These are phyloP conservation scores for Incumbomyces delicatus DNA, from an alignment of 2,329 filamentous ascomycete genomes.

Conservation along the genomic window DNA sequence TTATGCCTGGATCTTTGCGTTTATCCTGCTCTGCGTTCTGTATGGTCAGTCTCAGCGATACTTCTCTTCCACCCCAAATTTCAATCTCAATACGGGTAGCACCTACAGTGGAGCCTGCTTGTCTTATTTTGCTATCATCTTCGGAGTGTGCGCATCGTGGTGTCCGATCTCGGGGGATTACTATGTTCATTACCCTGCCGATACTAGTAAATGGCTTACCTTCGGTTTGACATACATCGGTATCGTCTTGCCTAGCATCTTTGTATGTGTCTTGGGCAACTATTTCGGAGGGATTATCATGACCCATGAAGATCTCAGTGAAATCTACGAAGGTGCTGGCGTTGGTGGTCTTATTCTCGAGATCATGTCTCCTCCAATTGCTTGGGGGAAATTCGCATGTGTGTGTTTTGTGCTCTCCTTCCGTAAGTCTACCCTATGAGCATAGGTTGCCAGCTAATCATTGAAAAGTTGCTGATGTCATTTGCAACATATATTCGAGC, in stretches of 20 bases:
- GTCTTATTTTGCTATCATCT: conserved; percentile 18
- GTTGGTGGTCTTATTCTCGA: conserved; percentile 39
- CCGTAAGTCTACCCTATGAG: conserved; percentile 33
- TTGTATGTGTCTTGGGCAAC: conserved; percentile 40
- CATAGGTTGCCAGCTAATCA: no score
- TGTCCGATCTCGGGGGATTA: conserved; percentile 21
- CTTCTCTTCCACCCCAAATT: conserved; percentile 31
- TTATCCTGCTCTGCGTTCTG: conserved; percentile 38
- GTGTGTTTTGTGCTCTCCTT: conserved; percentile 32
- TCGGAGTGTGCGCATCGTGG: conserved; percentile 16
- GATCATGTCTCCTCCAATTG: conserved; percentile 33
- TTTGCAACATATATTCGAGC: conserved; percentile 33
- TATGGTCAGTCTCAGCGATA: conserved; percentile 37
- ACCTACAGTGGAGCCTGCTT: conserved; percentile 24
- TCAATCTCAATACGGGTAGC: conserved; percentile 25
- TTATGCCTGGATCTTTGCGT: conserved; percentile 25
- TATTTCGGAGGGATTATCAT: conserved; percentile 36
- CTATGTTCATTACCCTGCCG: conserved; percentile 21
- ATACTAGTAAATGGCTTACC: conserved; percentile 13
- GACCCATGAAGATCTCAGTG: conserved; percentile 31
- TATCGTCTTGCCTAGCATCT: conserved; percentile 39
- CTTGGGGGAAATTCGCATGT: conserved; percentile 38
- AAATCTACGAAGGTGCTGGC: conserved; percentile 30
- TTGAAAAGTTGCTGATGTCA: conserved; percentile 6
- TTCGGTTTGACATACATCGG: conserved; percentile 41